These are phyloP conservation scores for Cercospora berteroae DNA, from an alignment of 2,329 filamentous ascomycete genomes.

Conservation along the genomic window DNA sequence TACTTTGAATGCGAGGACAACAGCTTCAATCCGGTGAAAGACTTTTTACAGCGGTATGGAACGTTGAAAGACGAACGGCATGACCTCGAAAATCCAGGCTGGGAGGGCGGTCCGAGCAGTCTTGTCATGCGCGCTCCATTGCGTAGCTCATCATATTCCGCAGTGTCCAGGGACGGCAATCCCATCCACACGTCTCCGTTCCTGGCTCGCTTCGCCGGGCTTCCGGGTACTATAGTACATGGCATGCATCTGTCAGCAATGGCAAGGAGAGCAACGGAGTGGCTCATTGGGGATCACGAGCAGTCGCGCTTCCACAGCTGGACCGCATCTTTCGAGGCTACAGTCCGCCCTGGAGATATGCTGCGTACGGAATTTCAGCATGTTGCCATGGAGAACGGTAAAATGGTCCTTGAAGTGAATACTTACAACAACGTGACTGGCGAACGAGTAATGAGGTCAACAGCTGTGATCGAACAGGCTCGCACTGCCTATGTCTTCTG, in stretches of 20 bases:
- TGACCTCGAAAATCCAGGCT: background rate
- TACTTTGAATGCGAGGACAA: background rate
- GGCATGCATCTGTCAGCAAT: background rate
- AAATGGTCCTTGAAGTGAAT: background rate
- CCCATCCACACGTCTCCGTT: background rate
- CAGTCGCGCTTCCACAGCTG: background rate
- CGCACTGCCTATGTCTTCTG: background rate
- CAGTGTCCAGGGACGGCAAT: background rate
- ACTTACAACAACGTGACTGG: background rate
- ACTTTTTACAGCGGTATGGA: background rate
- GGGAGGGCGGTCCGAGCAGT: background rate
- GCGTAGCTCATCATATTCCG: background rate
- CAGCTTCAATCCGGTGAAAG: background rate
- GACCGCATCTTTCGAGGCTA: background rate
- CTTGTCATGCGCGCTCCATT: background rate
- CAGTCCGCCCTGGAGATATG: background rate
- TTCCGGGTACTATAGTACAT: background rate
- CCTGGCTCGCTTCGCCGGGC: background rate
- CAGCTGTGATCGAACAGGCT: background rate
- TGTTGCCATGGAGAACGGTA: background rate
- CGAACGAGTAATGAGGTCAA: background rate
- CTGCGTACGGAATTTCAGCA: background rate
- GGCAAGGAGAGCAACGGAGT: background rate
- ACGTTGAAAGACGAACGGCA: background rate
- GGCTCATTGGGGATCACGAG: background rate